Base-by-base conservation (phyloP, 371 early-diverging fungal species). In the Lichtheimia corymbifera region DNA sequence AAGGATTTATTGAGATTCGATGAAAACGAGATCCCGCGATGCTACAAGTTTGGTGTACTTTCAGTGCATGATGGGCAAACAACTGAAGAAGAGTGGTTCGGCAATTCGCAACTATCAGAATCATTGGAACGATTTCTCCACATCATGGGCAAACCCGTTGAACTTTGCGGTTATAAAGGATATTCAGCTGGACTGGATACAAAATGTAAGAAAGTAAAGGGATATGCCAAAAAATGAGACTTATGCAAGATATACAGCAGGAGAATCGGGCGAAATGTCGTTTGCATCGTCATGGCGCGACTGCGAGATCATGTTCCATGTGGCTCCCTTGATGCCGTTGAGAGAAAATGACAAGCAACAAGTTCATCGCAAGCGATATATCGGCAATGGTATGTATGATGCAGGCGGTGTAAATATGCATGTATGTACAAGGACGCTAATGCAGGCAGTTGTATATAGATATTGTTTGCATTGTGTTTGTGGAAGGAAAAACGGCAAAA, bases 301-400 rank as follows among this genome's bases (percentile, higher is more conserved):
- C 5, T 91, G 86, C 67, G 92, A 93, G 64, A 85, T 95, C 63
- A 92, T 93, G 91, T 95, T 89, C 67, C 95, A 95, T 65, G 90
- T 92, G 5, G 85, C 92, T 14, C 88, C 93, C 1, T 62, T 91
- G 17, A 80, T 95, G 54, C 95, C 95, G 2, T 84, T 66, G 68
- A 83, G 82, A 58, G 72, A 75, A 5, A 76, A 77, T 9, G 93
- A 93, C 67, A 70, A 70, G 24, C 93, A 93, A 50, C 93, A 93
- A 71, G 78, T 93, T 18, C 91, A 92, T 63, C 80, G 91, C 14
- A 94, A 94, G 68, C 77, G 93, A 15, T 91, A 93, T 65, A 88
- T 94, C 44, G 94, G 94, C 55, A 94, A 94, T 72, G 92, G 79
- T 80, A 79, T 40, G 64, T 45, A 58, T 13, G 40, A 49, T 22